Base-by-base conservation (phyloP, 2,329 filamentous ascomycete genomes). In the Westerdykella sp. region DNA sequence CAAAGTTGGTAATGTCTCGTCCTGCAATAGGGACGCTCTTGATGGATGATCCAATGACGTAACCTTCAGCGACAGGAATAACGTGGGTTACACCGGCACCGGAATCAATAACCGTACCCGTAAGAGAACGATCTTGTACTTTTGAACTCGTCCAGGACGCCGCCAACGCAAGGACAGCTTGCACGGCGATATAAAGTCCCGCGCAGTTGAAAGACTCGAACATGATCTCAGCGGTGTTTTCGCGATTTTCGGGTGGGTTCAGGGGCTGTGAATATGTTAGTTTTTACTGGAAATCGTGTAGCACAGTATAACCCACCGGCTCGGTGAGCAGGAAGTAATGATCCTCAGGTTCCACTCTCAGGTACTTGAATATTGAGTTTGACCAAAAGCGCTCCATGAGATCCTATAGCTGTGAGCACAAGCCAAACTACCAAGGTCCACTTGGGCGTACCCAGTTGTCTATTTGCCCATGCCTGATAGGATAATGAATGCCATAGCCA, bases 351-450 rank as follows among this genome's bases (percentile, higher is more conserved):
- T 98, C 93, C 55, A 98, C 93, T 59, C 93, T 83, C 41, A 98
- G 79, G 66, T 98, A 98, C 70, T 98, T 98, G 81, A 98, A 98
- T 73, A 98, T 98, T 51, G 93, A 98, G 74, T 97, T 97, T 55
- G 94, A 97, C 93, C 93, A 98, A 74, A 97, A 98, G 51, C 93
- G 84, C 71, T 98, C 93, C 93, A 98, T 98, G 62, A 96, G 87
- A 71, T 98, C 93, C 87, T 93, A 42, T 49, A 37, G 31, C 13
- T 32, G 44, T 62, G 38, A 60, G 52, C 39, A 48, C 31, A 14
- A 2, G 9, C 23, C 37, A 12, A 14, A 36, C 32, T 18, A 13
- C 5, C 16, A 25, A 6, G 34, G 31, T 15, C 12, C 22, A 15
- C 10, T 36, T 13, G 15, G 21, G 28, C 79, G 44, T 75, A 93